Percentiles rank a stretch among this genome's conserved stretches.
Evolutionary conservation across 2,329 filamentous ascomycete species (phyloP).

Genomic region (Sclerotinia nivalis): DNA sequence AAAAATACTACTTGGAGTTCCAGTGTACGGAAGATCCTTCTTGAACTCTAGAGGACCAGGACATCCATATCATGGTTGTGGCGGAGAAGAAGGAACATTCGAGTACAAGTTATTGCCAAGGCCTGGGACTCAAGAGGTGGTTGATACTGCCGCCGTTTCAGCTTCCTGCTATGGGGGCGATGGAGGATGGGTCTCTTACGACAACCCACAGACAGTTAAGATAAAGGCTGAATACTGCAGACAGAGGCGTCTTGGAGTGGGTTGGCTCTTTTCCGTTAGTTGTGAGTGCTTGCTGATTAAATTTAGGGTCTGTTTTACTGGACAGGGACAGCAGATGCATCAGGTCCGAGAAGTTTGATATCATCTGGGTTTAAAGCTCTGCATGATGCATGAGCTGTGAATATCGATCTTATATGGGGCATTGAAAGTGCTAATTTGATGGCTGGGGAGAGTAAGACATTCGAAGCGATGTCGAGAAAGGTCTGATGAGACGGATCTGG

Average conservation of each 20-base stretch:
- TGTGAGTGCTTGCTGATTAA: neutral
- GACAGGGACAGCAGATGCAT: slow-evolving; percentile 72
- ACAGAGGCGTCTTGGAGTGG: slow-evolving; percentile 65
- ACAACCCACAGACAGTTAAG: slow-evolving; percentile 73
- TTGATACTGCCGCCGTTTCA: slow-evolving; percentile 67
- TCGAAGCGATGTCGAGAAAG: neutral
- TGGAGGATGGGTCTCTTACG: slow-evolving; percentile 77
- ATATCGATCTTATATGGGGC: neutral
- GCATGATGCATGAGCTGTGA: slow-evolving; percentile 42
- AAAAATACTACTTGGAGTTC: slow-evolving; percentile 75
- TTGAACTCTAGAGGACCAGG: slow-evolving; percentile 64
- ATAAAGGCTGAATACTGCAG: slow-evolving; percentile 74
- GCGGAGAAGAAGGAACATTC: slow-evolving; percentile 68
- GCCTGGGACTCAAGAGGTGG: slow-evolving; percentile 60
- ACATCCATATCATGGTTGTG: slow-evolving; percentile 56
- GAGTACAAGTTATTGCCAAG: slow-evolving; percentile 72
- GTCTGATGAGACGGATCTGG: neutral
- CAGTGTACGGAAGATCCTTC: slow-evolving; percentile 75
- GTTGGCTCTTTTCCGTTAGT: slow-evolving; percentile 20
- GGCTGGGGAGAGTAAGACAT: neutral
- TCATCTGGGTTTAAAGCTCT: slow-evolving; percentile 59
- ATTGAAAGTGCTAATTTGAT: neutral
- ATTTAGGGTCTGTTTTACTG: slow-evolving; percentile 75
- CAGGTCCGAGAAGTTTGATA: slow-evolving; percentile 58
- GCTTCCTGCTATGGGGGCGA: slow-evolving; percentile 73